Evolutionary conservation across 768 basidiomycete species (phyloP), one percentile per base, ranked within the genome.

Genomic region (Aureoboletus auriporus): DNA sequence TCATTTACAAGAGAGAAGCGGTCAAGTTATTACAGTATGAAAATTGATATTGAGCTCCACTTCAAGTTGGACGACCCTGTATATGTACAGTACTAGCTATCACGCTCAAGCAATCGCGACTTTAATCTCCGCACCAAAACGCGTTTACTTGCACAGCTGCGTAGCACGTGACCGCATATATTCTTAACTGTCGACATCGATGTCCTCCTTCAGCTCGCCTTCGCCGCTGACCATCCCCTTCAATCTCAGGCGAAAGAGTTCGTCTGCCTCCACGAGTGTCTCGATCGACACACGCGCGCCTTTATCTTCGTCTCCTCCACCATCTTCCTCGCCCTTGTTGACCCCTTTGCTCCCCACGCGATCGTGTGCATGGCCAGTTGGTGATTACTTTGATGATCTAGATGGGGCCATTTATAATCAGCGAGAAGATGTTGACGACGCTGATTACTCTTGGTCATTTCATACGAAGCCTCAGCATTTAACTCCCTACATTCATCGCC

Each of bases 121-220:
- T 66, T 66, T 11, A 52, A 51, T 62, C 65, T 66, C 65, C 65
- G 65, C 60, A 14, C 48, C 42, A 68, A 66, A 68, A 61, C 65
- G 65, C 67, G 65, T 68, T 66, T 51, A 66, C 54, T 48, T 11
- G 35, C 40, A 17, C 20, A 39, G 51, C 50, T 48, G 20, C 47
- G 17, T 20, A 1, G 33, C 67, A 68, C 65, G 65, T 66, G 65
- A 66, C 55, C 51, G 50, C 60, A 67, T 66, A 63, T 45, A 47
- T 49, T 54, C 56, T 64, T 59, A 43, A 28, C 54, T 20, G 40
- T 42, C 52, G 55, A 68, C 65, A 37, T 51, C 64, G 48, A 66
- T 66, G 64, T 59, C 53, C 46, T 58, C 54, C 10, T 43, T 39
- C 38, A 26, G 37, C 44, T 46, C 44, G 14, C 20, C 42, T 26